phyloP scores from a whole-genome alignment of 345 rosid species.

The Eucalyptus regnans region DNA sequence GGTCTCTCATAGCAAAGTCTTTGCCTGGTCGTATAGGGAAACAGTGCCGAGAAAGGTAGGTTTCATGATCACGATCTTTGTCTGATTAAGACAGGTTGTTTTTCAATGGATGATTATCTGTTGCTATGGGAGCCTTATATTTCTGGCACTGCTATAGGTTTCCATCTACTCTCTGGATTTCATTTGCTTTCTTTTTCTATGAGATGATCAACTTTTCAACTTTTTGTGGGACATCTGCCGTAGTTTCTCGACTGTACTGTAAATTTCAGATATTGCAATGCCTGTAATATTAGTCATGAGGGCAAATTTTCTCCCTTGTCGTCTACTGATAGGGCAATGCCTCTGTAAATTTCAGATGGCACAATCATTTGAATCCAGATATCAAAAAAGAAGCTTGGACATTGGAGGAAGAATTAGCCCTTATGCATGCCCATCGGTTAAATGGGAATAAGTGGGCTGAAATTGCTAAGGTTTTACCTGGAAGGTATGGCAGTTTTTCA shows the following conservation, averaged over 20 bases:
- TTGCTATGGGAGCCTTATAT: neutral
- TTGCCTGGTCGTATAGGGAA: conserved; percentile 97
- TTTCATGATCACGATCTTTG: neutral
- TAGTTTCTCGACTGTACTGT: neutral
- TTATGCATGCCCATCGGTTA: conserved; percentile 63
- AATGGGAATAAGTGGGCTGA: conserved; percentile 98
- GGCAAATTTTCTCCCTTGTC: neutral
- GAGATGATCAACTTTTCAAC: neutral
- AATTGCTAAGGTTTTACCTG: conserved; percentile 92
- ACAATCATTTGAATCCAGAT: conserved; percentile 96
- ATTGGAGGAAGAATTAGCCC: conserved; percentile 69
- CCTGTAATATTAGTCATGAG: neutral
- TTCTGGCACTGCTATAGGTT: neutral
- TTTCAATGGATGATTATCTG: neutral
- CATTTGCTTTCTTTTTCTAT: neutral
- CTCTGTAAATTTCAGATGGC: conserved; percentile 62
- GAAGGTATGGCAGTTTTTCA: conserved; percentile 45
- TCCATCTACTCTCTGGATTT: neutral
- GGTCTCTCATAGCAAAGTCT: conserved; percentile 89
- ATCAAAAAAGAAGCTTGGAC: conserved; percentile 97
- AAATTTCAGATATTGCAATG: neutral
- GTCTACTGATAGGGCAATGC: neutral
- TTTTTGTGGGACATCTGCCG: neutral
- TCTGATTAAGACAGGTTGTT: neutral
- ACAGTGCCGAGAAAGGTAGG: conserved; percentile 94